Conservation (phyloP, 257 asterid species). For the Oldenlandia corymbosa region DNA sequence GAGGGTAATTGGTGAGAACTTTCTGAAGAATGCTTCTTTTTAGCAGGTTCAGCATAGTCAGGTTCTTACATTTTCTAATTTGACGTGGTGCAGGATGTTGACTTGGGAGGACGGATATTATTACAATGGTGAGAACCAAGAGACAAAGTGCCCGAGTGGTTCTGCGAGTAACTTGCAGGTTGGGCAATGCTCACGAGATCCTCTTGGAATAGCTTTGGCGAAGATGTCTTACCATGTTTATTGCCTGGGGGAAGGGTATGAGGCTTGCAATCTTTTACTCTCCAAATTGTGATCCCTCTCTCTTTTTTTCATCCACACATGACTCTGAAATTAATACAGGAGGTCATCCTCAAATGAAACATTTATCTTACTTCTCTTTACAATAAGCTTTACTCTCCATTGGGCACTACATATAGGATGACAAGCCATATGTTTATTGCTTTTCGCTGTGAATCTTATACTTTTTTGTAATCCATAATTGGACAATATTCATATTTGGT, state of each 20-base stretch:
- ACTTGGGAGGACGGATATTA: conserved; percentile 86
- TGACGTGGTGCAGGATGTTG: conserved; percentile 61
- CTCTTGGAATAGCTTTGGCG: conserved; percentile 79
- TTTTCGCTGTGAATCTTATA: no score
- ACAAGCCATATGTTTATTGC: neutral
- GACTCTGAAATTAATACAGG: no score
- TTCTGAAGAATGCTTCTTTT: neutral
- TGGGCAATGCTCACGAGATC: conserved; percentile 52
- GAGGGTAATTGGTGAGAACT: neutral
- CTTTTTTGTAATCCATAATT: neutral
- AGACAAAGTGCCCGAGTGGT: conserved; percentile 30
- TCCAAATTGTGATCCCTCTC: no score
- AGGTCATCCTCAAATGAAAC: neutral
- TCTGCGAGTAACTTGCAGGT: conserved; percentile 38
- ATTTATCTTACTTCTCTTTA: neutral
- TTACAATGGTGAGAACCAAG: conserved; percentile 38
- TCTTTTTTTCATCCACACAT: no score
- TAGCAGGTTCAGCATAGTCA: neutral
- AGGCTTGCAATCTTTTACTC: conserved; percentile 3
- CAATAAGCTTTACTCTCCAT: neutral
- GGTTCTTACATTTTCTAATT: conserved; percentile 3
- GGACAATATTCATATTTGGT: neutral
- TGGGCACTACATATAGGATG: neutral
- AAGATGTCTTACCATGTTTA: conserved; percentile 84
- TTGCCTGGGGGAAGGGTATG: conserved; percentile 96